These are phyloP conservation scores for Keqinozyma sinolaborantium DNA, from an alignment of 1,139 yeast species.

Conservation along the genomic window DNA sequence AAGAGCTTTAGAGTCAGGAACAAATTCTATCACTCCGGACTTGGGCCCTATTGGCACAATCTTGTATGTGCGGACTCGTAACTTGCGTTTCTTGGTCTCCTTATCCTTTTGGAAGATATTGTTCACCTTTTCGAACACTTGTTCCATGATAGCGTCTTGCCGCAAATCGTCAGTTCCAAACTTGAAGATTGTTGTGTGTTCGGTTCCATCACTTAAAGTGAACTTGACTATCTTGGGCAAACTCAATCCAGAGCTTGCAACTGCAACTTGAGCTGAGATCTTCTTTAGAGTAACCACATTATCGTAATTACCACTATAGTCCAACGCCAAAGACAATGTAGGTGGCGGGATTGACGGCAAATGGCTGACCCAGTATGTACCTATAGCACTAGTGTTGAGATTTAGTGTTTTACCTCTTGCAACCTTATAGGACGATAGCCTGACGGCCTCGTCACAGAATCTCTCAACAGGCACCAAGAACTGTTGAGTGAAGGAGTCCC, in stretches of 20 bases:
- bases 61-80: constrained; percentile 77
- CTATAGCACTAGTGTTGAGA: constrained; percentile 32
- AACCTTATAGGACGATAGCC: constrained; percentile 48
- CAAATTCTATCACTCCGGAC: constrained; percentile 90
- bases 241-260: constrained; percentile 82
- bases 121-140: constrained; percentile 87
- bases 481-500: constrained; percentile 10
- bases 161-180: constrained; percentile 89
- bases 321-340: constrained; percentile 46
- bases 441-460: constrained; percentile 49
- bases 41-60: constrained; percentile 88
- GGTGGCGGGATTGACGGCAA: constrained; percentile 69
- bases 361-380: constrained; percentile 53
- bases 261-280: constrained; percentile 43
- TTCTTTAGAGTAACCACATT: constrained; percentile 45
- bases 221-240: constrained; percentile 75
- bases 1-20: constrained; percentile 69
- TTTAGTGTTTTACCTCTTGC: constrained; percentile 29
- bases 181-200: constrained; percentile 63
- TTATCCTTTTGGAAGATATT: constrained; percentile 56
- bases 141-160: constrained; percentile 97
- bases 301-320: constrained; percentile 41
- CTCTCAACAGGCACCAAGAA: constrained; percentile 25
- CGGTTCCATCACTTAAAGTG: constrained; percentile 51
- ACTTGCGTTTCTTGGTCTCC: constrained; percentile 51